Base-by-base conservation (phyloP, 768 basidiomycete genomes). In the Naganishia randhawae region DNA sequence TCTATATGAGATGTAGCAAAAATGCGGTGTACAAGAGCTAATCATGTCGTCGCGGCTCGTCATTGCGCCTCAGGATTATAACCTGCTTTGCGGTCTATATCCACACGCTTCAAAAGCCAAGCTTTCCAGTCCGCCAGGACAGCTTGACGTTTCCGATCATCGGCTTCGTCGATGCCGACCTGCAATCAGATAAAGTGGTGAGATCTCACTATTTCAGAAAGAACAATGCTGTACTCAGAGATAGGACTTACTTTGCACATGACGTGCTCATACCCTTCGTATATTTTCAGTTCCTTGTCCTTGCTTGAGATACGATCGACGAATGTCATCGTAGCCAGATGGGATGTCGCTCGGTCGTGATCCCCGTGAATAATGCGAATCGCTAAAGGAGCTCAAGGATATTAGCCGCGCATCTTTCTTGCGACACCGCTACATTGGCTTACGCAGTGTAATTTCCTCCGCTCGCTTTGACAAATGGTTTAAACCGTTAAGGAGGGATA, bases 221-320 rank as follows among this genome's bases (percentile, higher is more conserved):
- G 4, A 3, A 48, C 6, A 35, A 65, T 22, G 32, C 10, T n/a
- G n/a, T n/a, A n/a, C n/a, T 19, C 8, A 14, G 14, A 35, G 19
- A 17, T 31, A 14, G 3, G 14, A 52, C 72, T 62, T 22, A 71
- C 74, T 69, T 76, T 77, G 53, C 67, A 63, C 79, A 80, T 79
- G 39, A 81, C 76, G 70, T 82, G 81, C 69, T 82, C 81, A 63
- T 79, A 81, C 0, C 78, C 81, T 19, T 80, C 80, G 63, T 78
- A 82, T n/a, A 81, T 75, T 65, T 78, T 71, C 50, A 79, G 67
- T 66, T 80, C 76, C 71, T 80, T 81, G 65, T 81, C 80, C 41
- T 70, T 70, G 51, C 75, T 71, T 17, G 71, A 72, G 41, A 78
- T 72, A 16, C 75, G 61, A 31, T 77, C 75, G 52, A 75, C 78